Percentiles rank a stretch among this genome's conserved stretches.
Conservation (phyloP, 495 filamentous ascomycete species). For the Podospora bellae-mahoneyi region DNA sequence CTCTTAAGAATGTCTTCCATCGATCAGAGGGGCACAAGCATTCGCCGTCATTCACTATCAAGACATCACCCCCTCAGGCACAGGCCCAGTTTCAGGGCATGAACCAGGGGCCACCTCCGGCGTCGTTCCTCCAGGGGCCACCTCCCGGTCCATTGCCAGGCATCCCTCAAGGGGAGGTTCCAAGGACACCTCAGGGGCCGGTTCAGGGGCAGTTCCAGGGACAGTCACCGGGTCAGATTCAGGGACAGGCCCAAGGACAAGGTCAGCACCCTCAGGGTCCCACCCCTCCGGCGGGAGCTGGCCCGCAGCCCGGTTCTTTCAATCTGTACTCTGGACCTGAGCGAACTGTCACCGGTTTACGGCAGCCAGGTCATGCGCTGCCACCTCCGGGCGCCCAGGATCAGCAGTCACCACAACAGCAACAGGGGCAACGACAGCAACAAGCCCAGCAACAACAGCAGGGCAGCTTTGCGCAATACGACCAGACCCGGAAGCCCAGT, state of each 20-base stretch:
- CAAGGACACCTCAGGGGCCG: conserved; percentile 4
- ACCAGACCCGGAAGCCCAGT: conserved; percentile 20
- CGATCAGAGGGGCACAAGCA: conserved; percentile 16
- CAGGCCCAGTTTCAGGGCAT: conserved; percentile 18
- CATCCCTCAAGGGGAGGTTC: conserved; percentile 16
- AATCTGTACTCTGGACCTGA: conserved; percentile 7
- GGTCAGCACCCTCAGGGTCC: not conserved
- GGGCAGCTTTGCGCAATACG: conserved; percentile 12
- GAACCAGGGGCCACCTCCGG: conserved; percentile 8
- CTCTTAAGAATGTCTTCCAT: conserved; percentile 29
- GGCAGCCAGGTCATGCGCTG: conserved; percentile 16
- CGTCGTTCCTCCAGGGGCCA: conserved; percentile 10
- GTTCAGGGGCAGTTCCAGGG: conserved; percentile 12
- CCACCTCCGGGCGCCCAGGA: not conserved
- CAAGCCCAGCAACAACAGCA: conserved; percentile 10
- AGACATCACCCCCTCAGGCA: conserved; percentile 12
- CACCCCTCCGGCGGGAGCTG: not conserved
- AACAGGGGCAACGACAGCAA: not conserved
- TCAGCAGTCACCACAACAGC: not conserved
- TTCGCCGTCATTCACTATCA: conserved; percentile 8
- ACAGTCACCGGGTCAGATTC: conserved; percentile 3
- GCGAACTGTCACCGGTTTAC: conserved; percentile 11
- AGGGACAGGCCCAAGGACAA: not conserved
- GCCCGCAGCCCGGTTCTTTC: conserved; percentile 2
- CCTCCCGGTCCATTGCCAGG: conserved; percentile 3